Percentiles rank a stretch among this genome's conserved stretches.
phyloP scores from a whole-genome alignment of 768 basidiomycete species.

The Kwoniella botswanensis region DNA sequence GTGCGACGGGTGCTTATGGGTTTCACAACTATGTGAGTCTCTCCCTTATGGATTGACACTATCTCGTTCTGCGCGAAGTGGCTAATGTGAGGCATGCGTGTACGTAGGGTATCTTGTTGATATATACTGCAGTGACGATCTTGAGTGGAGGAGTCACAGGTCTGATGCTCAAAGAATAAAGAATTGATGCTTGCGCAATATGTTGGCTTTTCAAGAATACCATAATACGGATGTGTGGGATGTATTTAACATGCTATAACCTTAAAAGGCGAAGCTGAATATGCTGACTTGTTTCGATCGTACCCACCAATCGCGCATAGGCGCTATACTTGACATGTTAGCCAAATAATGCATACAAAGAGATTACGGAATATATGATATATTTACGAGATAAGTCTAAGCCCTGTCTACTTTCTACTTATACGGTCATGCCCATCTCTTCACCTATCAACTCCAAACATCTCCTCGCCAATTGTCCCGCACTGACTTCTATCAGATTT shows the following conservation, averaged over 20 bases:
- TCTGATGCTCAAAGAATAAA: constrained; percentile 2
- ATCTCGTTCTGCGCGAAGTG: too few relatives aligned
- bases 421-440: constrained; percentile 36
- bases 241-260: too few relatives aligned
- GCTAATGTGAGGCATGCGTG: too few relatives aligned
- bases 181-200: neutral
- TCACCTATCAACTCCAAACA: constrained; percentile 49
- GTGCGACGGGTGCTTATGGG: constrained; percentile 50
- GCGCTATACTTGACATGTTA: too few relatives aligned
- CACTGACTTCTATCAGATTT: constrained; percentile 50
- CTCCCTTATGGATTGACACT: neutral
- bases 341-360: too few relatives aligned
- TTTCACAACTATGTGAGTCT: constrained; percentile 48
- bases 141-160: constrained; percentile 34
- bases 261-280: too few relatives aligned
- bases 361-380: too few relatives aligned
- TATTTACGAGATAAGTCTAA: neutral
- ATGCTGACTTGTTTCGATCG: too few relatives aligned
- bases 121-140: constrained; percentile 46
- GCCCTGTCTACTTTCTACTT: too few relatives aligned
- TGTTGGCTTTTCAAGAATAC: neutral
- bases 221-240: neutral
- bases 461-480: constrained; percentile 39
- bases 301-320: too few relatives aligned
- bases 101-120: constrained; percentile 21